These are phyloP conservation scores for Xylaria sp. DNA, from an alignment of 2,329 filamentous ascomycete genomes.

Conservation along the genomic window DNA sequence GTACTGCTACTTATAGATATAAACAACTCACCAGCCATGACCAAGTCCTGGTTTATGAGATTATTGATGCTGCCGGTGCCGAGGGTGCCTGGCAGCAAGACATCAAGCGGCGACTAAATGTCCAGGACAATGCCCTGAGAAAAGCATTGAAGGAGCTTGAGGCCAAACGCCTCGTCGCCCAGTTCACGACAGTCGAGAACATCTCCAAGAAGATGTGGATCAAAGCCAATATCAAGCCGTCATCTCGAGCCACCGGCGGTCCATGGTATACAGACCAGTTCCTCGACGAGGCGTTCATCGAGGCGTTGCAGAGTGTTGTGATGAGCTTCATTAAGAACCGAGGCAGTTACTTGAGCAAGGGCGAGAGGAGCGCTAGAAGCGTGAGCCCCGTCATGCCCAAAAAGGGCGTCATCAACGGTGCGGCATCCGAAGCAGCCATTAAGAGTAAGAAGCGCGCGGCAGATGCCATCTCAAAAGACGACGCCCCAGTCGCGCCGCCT, in stretches of 20 bases:
- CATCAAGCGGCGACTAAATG: conserved; percentile 77
- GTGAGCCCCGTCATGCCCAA: conserved; percentile 55
- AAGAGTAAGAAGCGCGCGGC: conserved; percentile 59
- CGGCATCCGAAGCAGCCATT: conserved; percentile 44
- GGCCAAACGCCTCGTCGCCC: conserved; percentile 79
- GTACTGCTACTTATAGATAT: conserved; percentile 51
- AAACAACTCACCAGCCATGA: conserved; percentile 71
- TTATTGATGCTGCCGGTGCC: conserved; percentile 83
- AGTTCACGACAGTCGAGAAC: conserved; percentile 90
- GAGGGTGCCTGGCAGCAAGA: conserved; percentile 92
- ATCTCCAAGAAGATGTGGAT: conserved; percentile 96
- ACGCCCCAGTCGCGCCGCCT: conserved; percentile 36
- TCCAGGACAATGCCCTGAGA: conserved; percentile 83
- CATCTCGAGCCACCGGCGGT: conserved; percentile 89
- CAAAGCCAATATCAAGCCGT: conserved; percentile 80
- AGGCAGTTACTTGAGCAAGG: conserved; percentile 45
- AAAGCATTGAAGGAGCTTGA: conserved; percentile 85
- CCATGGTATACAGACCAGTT: conserved; percentile 94
- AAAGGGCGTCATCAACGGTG: conserved; percentile 60
- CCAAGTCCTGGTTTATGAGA: conserved; percentile 80
- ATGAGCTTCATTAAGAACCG: conserved; percentile 42
- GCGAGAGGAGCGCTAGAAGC: conserved; percentile 39
- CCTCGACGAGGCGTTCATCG: conserved; percentile 87
- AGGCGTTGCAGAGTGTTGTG: conserved; percentile 64
- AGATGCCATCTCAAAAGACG: conserved; percentile 50